These are phyloP conservation scores for Wickerhamiella pararugosa DNA, from an alignment of 1,139 yeast genomes.

Conservation along the genomic window DNA sequence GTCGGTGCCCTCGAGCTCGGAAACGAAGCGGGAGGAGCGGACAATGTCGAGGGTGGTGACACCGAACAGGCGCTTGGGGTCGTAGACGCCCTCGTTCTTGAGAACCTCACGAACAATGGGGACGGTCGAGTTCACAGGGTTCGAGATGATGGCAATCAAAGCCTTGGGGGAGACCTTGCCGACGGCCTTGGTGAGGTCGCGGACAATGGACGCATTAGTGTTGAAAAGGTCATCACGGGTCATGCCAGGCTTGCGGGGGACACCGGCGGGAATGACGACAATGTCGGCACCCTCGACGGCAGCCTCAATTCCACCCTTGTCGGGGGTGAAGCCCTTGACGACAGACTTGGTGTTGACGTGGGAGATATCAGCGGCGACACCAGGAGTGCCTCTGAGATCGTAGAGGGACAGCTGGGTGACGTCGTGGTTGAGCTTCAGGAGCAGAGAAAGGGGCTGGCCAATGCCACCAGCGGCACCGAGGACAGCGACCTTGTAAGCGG, in stretches of 20 bases:
- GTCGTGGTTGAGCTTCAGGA: slow-evolving; percentile 74
- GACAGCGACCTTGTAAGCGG: slow-evolving; percentile 48
- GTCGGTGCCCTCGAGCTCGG: slow-evolving; percentile 50
- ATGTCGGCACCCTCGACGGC: slow-evolving; percentile 75
- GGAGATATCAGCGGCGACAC: slow-evolving; percentile 92
- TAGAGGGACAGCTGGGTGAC: slow-evolving; percentile 76
- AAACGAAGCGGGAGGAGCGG: slow-evolving; percentile 83
- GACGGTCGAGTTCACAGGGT: slow-evolving; percentile 97
- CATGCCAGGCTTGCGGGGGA: slow-evolving; percentile 99
- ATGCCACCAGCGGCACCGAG: slow-evolving; percentile 98
- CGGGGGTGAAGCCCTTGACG: slow-evolving; percentile 72
- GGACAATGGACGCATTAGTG: slow-evolving; percentile 91
- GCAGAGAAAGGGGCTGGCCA: slow-evolving; percentile 91
- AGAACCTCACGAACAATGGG: slow-evolving; percentile 95
- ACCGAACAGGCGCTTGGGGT: slow-evolving; percentile 88
- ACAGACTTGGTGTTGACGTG: slow-evolving; percentile 84
- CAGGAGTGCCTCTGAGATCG: slow-evolving; percentile 89
- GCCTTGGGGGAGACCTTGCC: slow-evolving; percentile 85
- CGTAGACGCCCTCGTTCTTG: slow-evolving; percentile 72
- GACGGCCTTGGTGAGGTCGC: slow-evolving; percentile 78
- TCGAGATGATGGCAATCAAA: slow-evolving; percentile 72
- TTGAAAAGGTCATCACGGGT: slow-evolving; percentile 90
- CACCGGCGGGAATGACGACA: slow-evolving; percentile 96
- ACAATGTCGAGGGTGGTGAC: slow-evolving; percentile 93
- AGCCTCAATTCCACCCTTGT: slow-evolving; percentile 52